Evolutionary conservation across 306 rosid species (phyloP), one percentile per base, ranked within the genome.

Genomic region (Datisca glomerata): DNA sequence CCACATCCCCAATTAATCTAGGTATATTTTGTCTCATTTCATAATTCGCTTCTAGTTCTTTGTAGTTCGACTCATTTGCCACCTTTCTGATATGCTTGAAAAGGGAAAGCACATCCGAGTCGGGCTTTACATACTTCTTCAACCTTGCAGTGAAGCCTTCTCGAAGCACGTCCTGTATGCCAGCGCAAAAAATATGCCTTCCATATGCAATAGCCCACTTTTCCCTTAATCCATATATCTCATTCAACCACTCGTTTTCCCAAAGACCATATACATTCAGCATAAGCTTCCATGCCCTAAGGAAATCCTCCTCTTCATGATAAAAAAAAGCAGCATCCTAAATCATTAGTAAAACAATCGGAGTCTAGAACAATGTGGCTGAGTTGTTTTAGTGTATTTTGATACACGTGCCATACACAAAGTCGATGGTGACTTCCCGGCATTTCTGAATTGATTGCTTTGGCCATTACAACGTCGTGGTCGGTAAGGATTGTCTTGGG

Each of bases 321-420:
- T 63, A 62, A 56, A 60, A 60, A 78, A 35, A 73, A 47, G 61
- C 78, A 73, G 51, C 65, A 40, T 36, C 60, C 63, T 39, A 78
- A 49, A 53, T 78, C 78, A 43, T 45, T 57, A 35, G 20, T 29
- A 34, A 73, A 69, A 43, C 72, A 60, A 45, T 8, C 49, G 14
- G 73, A 69, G 41, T 52, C 58, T 7, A 18, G 52, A 38, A 35
- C 45, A 35, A 63, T 14, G 60, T 60, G 54, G 47, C 46, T 35
- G 13, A 78, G 64, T 44, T 51, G 73, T 60, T 53, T 63, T 12
- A 69, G 50, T 7, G 61, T 67, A 51, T 60, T 67, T 60, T 73
- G 78, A 57, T 70, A 78, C 8, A 70, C 59, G 43, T 73, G 86
- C 81, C 81, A 78, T 9, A 24, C 59, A 40, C 79, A 70, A 29